Conservation (phyloP, 768 basidiomycete species). For the Boletellus ananas region DNA sequence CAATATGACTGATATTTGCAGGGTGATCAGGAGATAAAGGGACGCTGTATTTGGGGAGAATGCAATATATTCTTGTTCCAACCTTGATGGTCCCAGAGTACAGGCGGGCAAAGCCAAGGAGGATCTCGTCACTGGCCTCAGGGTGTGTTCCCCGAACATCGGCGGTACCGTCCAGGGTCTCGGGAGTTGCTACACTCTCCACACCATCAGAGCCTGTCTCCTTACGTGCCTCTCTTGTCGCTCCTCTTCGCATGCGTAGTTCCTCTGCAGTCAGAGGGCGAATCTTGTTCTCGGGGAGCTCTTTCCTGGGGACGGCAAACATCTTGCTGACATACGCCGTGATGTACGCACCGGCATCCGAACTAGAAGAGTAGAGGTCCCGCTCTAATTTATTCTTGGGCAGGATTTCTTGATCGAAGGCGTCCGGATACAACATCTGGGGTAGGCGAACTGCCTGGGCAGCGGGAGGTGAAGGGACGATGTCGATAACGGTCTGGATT, state of each 20-base stretch:
- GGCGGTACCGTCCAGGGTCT: neutral
- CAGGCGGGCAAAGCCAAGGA: constrained; percentile 90
- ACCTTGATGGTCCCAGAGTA: constrained; percentile 82
- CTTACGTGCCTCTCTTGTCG: constrained; percentile 42
- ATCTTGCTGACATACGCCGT: constrained; percentile 96
- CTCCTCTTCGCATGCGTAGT: constrained; percentile 63
- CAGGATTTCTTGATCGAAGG: constrained; percentile 52
- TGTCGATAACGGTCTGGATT: constrained; percentile 88
- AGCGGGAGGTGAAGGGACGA: constrained; percentile 82
- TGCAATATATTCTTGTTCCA: constrained; percentile 61
- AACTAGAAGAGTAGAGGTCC: constrained; percentile 73
- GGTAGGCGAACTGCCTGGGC: constrained; percentile 85
- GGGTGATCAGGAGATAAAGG: constrained; percentile 61
- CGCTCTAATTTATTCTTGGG: constrained; percentile 81
- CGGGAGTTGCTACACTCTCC: constrained; percentile 6
- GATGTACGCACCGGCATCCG: constrained; percentile 52
- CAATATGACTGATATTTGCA: constrained; percentile 61
- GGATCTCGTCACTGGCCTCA: constrained; percentile 46
- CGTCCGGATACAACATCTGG: constrained; percentile 85
- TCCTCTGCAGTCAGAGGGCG: constrained; percentile 77
- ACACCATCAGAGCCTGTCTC: constrained; percentile 30
- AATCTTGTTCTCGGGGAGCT: constrained; percentile 85
- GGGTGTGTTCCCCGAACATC: neutral
- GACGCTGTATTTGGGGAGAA: constrained; percentile 84
- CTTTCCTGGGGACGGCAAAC: constrained; percentile 82